A percentile compares a stretch with the other conserved stretches of the same genome.
These are phyloP conservation scores for Xylogone sp. DNA, from an alignment of 2,329 filamentous ascomycete genomes.

Conservation along the genomic window DNA sequence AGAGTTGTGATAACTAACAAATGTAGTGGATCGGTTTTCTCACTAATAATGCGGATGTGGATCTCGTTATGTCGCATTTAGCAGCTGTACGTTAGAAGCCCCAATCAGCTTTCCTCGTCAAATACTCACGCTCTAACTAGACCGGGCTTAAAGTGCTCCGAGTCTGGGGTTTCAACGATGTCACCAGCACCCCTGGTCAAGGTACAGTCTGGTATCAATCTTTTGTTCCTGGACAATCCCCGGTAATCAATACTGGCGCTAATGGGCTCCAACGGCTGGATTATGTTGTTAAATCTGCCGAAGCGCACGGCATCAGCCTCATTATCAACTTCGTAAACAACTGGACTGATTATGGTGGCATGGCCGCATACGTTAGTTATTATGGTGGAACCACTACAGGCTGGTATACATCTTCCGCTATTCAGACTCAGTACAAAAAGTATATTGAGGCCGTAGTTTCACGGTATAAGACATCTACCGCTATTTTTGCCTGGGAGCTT, in stretches of 20 bases:
- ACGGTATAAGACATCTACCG: slow-evolving; percentile 54
- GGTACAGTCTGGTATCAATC: slow-evolving; percentile 40
- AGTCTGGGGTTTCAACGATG: slow-evolving; percentile 62
- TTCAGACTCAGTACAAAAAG: slow-evolving; percentile 52
- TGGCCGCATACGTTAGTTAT: slow-evolving; percentile 52
- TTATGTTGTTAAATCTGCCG: slow-evolving; percentile 57
- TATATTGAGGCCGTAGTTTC: slow-evolving; percentile 59
- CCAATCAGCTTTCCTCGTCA: background rate
- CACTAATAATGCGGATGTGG: slow-evolving; percentile 50
- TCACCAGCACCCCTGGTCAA: slow-evolving; percentile 34
- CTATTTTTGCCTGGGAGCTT: slow-evolving; percentile 67
- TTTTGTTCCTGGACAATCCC: slow-evolving; percentile 38
- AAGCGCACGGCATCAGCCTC: slow-evolving; percentile 56
- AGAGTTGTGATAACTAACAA: background rate
- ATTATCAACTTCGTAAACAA: slow-evolving; percentile 67
- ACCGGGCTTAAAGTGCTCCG: slow-evolving; percentile 57
- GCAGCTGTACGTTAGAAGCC: slow-evolving; percentile 22
- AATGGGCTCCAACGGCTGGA: slow-evolving; percentile 63
- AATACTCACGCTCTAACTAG: slow-evolving; percentile 5
- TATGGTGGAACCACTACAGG: slow-evolving; percentile 47
- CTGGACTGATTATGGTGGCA: slow-evolving; percentile 66
- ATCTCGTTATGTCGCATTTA: slow-evolving; percentile 46
- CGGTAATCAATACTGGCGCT: slow-evolving; percentile 60
- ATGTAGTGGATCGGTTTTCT: slow-evolving; percentile 45
- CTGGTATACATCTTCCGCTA: slow-evolving; percentile 54